Conservation (phyloP, 2,329 filamentous ascomycete genomes). For the Pseudonectria buxi region DNA sequence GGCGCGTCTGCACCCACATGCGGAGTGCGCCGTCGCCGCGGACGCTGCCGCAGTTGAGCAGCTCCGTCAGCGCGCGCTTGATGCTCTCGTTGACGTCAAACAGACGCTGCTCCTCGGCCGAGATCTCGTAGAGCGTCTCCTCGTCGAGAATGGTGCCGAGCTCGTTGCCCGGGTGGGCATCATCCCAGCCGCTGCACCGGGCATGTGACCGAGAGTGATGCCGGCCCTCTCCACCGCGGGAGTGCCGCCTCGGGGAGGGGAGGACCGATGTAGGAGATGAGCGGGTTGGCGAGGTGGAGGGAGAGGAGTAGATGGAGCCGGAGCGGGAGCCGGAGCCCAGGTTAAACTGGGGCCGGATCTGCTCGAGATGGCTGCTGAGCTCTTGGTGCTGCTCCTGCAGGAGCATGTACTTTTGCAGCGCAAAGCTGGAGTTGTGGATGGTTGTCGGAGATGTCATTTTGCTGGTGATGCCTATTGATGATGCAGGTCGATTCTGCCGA, state of each 20-base stretch:
- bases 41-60: conserved; percentile 53
- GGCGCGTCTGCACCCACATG: conserved; percentile 51
- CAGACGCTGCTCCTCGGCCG: conserved; percentile 45
- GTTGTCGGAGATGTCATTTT: conserved; percentile 22
- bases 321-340: conserved; percentile 13
- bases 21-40: conserved; percentile 45
- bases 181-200: conserved; percentile 29
- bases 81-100: conserved; percentile 54
- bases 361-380: conserved; percentile 44
- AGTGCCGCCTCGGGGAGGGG: conserved; percentile 40
- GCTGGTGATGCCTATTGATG: conserved; percentile 13
- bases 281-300: conserved; percentile 55
- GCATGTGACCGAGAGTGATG: conserved; percentile 20
- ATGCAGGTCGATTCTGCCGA: conserved; percentile 15
- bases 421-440: conserved; percentile 35
- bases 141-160: conserved; percentile 41
- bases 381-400: conserved; percentile 49
- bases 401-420: conserved; percentile 48
- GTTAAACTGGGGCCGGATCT: conserved; percentile 37
- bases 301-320: conserved; percentile 39
- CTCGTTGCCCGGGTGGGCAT: conserved; percentile 15
- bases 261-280: conserved; percentile 37
- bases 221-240: conserved; percentile 26
- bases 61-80: conserved; percentile 54
- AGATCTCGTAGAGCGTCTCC: conserved; percentile 42